phyloP scores from a whole-genome alignment of 2,329 filamentous ascomycete genomes.

The Madurella mycetomatis region DNA sequence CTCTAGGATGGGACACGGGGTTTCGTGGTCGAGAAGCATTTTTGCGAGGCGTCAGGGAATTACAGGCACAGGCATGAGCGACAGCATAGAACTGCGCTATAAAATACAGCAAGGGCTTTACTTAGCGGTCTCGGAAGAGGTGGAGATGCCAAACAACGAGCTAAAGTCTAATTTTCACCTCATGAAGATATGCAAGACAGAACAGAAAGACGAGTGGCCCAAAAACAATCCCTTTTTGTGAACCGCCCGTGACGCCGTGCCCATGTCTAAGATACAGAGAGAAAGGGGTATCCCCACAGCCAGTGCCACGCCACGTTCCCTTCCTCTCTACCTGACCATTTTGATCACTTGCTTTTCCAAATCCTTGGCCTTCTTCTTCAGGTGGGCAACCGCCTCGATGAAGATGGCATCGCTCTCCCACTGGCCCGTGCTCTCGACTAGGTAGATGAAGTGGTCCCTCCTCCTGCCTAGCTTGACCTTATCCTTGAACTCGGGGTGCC shows the following conservation, averaged over 20 bases:
- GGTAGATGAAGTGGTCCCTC: slow-evolving; percentile 96
- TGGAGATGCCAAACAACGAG: neutral
- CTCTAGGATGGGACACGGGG: neutral
- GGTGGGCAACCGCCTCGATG: slow-evolving; percentile 76
- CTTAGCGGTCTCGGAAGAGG: neutral
- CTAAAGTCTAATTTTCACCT: neutral
- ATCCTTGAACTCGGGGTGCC: slow-evolving; percentile 87
- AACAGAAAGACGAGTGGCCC: slow-evolving; percentile 1
- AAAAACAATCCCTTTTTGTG: slow-evolving; percentile 3
- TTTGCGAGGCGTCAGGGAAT: slow-evolving; percentile 13
- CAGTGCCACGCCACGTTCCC: neutral
- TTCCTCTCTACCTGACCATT: slow-evolving; percentile 48
- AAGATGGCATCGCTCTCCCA: slow-evolving; percentile 93
- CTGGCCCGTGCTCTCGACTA: slow-evolving; percentile 90
- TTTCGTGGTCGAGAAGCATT: neutral
- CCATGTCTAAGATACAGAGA: slow-evolving; percentile 16
- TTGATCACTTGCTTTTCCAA: slow-evolving; percentile 67
- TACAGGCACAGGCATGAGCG: neutral
- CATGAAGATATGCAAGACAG: neutral
- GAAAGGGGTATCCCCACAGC: slow-evolving; percentile 15
- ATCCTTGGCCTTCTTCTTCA: slow-evolving; percentile 78
- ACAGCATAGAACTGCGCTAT: neutral
- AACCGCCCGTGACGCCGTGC: slow-evolving; percentile 21
- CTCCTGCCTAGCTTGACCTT: slow-evolving; percentile 91
- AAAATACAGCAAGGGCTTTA: neutral